Evolutionary conservation across 805 yeast species (phyloP).

Genomic region (Saturnispora sekii): DNA sequence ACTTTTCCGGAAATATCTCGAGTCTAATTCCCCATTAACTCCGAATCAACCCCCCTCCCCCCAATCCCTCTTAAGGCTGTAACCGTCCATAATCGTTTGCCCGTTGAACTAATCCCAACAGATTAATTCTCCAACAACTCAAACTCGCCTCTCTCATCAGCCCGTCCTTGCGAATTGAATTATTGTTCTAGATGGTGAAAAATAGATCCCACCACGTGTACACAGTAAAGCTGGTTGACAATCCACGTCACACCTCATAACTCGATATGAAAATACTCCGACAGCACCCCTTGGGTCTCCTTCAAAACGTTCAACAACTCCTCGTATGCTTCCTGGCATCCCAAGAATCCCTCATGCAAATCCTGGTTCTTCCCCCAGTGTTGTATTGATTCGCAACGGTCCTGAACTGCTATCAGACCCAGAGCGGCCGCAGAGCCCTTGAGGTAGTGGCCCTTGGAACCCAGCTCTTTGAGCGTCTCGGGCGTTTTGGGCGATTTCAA

Average conservation of each 20-base stretch:
- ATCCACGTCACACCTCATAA: conserved; percentile 11
- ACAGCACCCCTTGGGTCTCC: conserved; percentile 40
- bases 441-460: conserved; percentile 76
- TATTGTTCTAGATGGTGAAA: no score
- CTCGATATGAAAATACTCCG: conserved; percentile 39
- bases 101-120: no score
- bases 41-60: no score
- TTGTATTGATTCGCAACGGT: conserved; percentile 88
- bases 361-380: conserved; percentile 61
- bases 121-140: no score
- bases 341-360: conserved; percentile 27
- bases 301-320: conserved; percentile 43
- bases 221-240: no score
- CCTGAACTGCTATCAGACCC: conserved; percentile 73
- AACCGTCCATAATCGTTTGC: no score
- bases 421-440: conserved; percentile 95
- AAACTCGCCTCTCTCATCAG: no score
- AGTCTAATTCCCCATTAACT: no score
- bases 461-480: conserved; percentile 30
- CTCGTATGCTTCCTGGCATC: conserved; percentile 44
- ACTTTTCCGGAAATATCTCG: no score
- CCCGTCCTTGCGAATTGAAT: no score
- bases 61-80: no score
- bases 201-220: no score
- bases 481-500: conserved; percentile 21